Percentiles rank a stretch among this genome's conserved stretches.
phyloP scores from a whole-genome alignment of 257 asterid species.

The Nemophila menziesii region DNA sequence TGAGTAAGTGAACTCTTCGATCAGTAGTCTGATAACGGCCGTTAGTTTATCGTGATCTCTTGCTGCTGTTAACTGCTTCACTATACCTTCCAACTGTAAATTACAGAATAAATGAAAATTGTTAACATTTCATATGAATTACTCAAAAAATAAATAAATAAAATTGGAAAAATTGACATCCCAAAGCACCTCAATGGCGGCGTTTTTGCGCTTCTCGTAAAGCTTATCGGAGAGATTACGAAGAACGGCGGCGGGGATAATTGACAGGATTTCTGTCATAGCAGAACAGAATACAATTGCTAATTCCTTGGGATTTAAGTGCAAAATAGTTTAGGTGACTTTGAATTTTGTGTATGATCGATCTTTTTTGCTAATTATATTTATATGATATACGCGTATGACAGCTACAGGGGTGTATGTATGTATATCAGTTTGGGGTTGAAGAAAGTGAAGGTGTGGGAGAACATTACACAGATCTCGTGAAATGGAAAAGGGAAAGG shows the following conservation, averaged over 20 bases:
- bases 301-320: too few species aligned
- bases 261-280: constrained; percentile 77
- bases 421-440: too few species aligned
- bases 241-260: constrained; percentile 75
- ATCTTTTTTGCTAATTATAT: too few species aligned
- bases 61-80: constrained; percentile 65
- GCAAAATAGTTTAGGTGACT: too few species aligned
- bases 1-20: constrained; percentile 62
- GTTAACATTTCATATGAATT: neutral
- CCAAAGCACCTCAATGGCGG: constrained; percentile 74
- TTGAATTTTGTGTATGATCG: too few species aligned
- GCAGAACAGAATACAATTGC: too few species aligned
- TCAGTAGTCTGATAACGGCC: constrained; percentile 70
- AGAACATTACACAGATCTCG: too few species aligned
- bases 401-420: too few species aligned
- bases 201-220: constrained; percentile 98
- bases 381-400: too few species aligned
- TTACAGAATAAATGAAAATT: neutral
- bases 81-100: constrained; percentile 81
- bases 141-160: neutral
- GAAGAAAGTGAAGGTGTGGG: too few species aligned
- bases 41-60: constrained; percentile 77
- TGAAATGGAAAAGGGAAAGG: too few species aligned
- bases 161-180: constrained; percentile 1
- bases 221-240: too few species aligned